Base-by-base conservation (phyloP, 768 basidiomycete species). In the Tricholomella constricta region DNA sequence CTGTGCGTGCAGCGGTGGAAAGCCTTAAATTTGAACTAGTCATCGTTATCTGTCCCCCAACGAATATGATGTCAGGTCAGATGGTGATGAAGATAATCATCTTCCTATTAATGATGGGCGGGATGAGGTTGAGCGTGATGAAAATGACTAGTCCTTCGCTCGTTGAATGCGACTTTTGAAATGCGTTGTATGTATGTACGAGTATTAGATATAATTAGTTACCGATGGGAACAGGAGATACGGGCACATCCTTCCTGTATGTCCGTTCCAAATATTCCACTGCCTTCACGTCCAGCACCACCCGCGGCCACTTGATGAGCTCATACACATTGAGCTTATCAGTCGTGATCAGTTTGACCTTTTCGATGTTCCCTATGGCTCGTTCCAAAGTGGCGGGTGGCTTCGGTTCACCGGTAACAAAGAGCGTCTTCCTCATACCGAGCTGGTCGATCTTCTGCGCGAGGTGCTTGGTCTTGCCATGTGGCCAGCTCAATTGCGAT, bases 281-380 rank as follows among this genome's bases (percentile, higher is more conserved):
- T 2, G 93, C 92, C 48, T 83, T 80, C 54, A 88, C 64, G 64
- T 98, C 95, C 65, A 98, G 63, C 31, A 97, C 77, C 26, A 94
- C 70, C 62, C 89, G 83, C 52, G 85, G 83, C 84, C 92, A 92
- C 69, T 84, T 89, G 63, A 98, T 70, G 36, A 91, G 66, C 63
- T 96, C 89, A 70, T 91, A 95, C 14, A 96, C 86, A 19, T 78
- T 83, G 50, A 92, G 72, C 42, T 91, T 81, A 34, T 83, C 73
- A 15, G 83, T 84, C 2, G 82, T 83, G 34, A 77, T 76, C 41
- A 88, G 72, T 41, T 85, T 82, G 22, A 91, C 78, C 43, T 79
- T 77, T n/a, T 80, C 80, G 20, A 98, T 73, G 69, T 95, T 95
- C 32, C 78, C 71, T 45, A 85, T 81, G 4, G 87, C 82, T 32